Conservation (phyloP, 2,329 filamentous ascomycete genomes). For the Pseudohalonectria lignicola region DNA sequence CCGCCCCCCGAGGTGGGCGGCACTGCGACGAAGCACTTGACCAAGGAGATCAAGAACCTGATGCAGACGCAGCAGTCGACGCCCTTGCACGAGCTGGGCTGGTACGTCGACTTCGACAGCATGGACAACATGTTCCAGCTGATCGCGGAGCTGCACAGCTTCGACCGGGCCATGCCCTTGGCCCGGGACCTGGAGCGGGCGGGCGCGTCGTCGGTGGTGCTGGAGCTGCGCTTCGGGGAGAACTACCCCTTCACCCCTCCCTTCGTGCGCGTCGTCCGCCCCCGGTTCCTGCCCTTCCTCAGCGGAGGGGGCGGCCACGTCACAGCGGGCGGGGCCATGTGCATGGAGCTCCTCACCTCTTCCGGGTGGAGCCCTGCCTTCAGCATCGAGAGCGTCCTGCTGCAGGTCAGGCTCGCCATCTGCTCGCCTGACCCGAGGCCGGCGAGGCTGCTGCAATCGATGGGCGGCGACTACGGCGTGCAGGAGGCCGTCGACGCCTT, state of each 20-base stretch:
- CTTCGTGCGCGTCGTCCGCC: conserved; percentile 73
- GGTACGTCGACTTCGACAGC: conserved; percentile 63
- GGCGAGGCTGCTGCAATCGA: conserved; percentile 43
- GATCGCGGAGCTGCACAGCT: conserved; percentile 84
- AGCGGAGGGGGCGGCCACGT: conserved; percentile 77
- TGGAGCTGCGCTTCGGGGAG: conserved; percentile 72
- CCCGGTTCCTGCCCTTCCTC: conserved; percentile 63
- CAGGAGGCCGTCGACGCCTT: conserved; percentile 66
- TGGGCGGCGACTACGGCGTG: conserved; percentile 46
- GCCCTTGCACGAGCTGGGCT: conserved; percentile 59
- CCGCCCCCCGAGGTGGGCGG: conserved; percentile 55
- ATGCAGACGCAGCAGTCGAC: conserved; percentile 51
- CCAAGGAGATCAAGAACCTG: conserved; percentile 52
- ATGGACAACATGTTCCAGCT: conserved; percentile 76
- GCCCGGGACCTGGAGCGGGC: conserved; percentile 60
- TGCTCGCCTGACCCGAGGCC: conserved; percentile 56
- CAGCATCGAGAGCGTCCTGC: conserved; percentile 66
- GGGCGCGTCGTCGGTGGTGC: conserved; percentile 55
- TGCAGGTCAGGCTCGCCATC: conserved; percentile 73
- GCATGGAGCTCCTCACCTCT: conserved; percentile 76
- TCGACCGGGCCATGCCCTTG: conserved; percentile 57
- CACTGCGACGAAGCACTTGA: conserved; percentile 49
- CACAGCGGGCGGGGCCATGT: conserved; percentile 71
- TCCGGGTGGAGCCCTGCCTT: conserved; percentile 68
- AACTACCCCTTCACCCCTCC: conserved; percentile 71